A percentile compares a stretch with the other conserved stretches of the same genome.
These are phyloP conservation scores for Penicillium expansum DNA, from an alignment of 2,329 filamentous ascomycete genomes.

Conservation along the genomic window DNA sequence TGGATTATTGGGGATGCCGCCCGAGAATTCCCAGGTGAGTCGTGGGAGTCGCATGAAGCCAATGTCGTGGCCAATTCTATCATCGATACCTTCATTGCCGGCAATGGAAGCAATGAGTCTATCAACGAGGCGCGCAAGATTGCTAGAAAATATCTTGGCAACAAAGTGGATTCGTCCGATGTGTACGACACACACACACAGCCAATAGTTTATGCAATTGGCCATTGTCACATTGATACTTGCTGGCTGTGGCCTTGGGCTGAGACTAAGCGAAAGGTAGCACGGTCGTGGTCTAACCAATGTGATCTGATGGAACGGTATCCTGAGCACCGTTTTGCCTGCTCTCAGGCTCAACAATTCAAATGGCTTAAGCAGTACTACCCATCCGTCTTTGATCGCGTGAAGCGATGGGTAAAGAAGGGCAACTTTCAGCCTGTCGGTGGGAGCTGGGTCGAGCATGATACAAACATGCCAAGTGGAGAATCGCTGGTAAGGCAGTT, in stretches of 20 bases:
- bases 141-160: constrained; percentile 76
- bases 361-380: constrained; percentile 95
- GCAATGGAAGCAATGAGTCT: constrained; percentile 67
- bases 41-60: constrained; percentile 85
- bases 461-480: constrained; percentile 94
- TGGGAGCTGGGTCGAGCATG: constrained; percentile 98
- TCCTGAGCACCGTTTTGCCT: constrained; percentile 87
- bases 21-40: constrained; percentile 82
- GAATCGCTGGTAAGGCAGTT: constrained; percentile 94
- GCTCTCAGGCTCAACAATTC: constrained; percentile 94
- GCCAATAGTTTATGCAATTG: constrained; percentile 81
- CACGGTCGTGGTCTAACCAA: constrained; percentile 93
- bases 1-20: constrained; percentile 95
- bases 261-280: constrained; percentile 95
- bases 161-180: constrained; percentile 74
- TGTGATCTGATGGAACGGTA: constrained; percentile 94
- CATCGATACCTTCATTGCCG: constrained; percentile 83
- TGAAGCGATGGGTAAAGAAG: constrained; percentile 85
- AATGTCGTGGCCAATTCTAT: constrained; percentile 80
- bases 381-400: constrained; percentile 81
- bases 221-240: constrained; percentile 96
- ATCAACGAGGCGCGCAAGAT: constrained; percentile 79
- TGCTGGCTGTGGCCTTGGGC: constrained; percentile 99
- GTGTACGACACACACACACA: constrained; percentile 76
- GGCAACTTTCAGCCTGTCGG: constrained; percentile 93